Base-by-base conservation (phyloP, 1,139 yeast genomes). In the Geotrichum histeridarum region DNA sequence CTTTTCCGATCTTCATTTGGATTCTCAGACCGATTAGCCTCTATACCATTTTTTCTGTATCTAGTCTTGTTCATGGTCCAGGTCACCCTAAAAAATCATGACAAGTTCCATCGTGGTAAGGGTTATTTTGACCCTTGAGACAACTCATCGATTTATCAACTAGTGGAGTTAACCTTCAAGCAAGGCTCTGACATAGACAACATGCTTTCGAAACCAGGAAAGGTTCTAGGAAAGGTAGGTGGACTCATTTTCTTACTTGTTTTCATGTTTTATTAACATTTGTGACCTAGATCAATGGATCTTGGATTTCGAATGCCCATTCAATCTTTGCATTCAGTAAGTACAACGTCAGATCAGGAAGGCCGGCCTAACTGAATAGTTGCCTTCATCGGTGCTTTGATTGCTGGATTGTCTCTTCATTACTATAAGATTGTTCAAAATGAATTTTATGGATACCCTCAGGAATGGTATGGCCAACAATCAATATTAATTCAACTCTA, bases 391-490 rank as follows among this genome's bases (percentile, higher is more conserved):
- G 79, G 83, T 0, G 96, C 97, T 1, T 75, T 90, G 37, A 69
- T 77, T 0, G 82, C 86, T 39, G 97, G 96, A 4, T 80, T 81
- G 60, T 74, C 74, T 57, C 75, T 90, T 17, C 97, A 90, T 70
- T 90, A 83, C 69, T 74, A 85, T 58, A 91, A 93, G 68, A 93
- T 93, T 65, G 96, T 93, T 11, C 77, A 83, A 64, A 93, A 93
- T 68, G 85, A 93, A 46, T 81, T 82, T 59, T 91, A 76, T 66
- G 95, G 96, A 0, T 93, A 88, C 67, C 99, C 99, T 1, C 94
- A 90, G 57, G 99, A 93, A 71, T 93, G 99, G 99, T 60, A 45
- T 17, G 60, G 27, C 15, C 9, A 7, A 12, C n/a, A 15, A 11
- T 6, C 7, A 3, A 37, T 37, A 7, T 37, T 9, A n/a, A 2